These are phyloP conservation scores for Monilinia vaccinii-corymbosi DNA, from an alignment of 2,329 filamentous ascomycete species.

Conservation along the genomic window DNA sequence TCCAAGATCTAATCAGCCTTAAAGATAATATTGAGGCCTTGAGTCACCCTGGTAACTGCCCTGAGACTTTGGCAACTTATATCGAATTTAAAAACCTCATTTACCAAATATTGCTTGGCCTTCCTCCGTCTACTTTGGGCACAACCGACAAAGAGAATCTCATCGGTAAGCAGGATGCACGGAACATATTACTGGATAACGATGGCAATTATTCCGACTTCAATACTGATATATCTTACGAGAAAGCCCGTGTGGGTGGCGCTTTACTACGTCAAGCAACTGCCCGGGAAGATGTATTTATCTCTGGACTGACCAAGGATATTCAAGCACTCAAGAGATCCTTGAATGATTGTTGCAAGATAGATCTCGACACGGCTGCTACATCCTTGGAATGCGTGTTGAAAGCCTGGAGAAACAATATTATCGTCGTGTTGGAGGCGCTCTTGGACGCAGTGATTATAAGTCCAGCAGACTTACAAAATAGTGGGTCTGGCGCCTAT, in stretches of 20 bases:
- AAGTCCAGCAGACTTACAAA: not conserved
- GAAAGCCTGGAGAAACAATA: conserved; percentile 8
- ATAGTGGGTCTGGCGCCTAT: not conserved
- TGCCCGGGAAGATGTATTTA: conserved; percentile 11
- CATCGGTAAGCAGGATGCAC: not conserved
- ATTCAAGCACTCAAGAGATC: conserved; percentile 2
- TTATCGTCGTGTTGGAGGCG: not conserved
- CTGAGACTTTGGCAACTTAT: conserved; percentile 27
- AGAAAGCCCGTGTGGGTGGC: not conserved
- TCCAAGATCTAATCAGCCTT: not conserved
- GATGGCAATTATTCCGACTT: conserved; percentile 1
- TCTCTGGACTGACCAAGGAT: conserved; percentile 7
- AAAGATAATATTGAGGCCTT: not conserved
- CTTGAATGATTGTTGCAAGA: not conserved
- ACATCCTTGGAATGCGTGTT: conserved; percentile 13
- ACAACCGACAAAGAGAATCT: not conserved
- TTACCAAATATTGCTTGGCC: conserved; percentile 9
- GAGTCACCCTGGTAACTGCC: not conserved
- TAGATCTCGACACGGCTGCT: conserved; percentile 10
- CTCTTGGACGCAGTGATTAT: not conserved
- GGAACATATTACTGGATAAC: not conserved
- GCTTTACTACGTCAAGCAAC: conserved; percentile 11
- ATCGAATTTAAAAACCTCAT: conserved; percentile 29
- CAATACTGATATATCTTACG: not conserved
- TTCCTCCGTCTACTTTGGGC: not conserved